phyloP scores from a whole-genome alignment of 805 yeast species.

The Candida piceae region DNA sequence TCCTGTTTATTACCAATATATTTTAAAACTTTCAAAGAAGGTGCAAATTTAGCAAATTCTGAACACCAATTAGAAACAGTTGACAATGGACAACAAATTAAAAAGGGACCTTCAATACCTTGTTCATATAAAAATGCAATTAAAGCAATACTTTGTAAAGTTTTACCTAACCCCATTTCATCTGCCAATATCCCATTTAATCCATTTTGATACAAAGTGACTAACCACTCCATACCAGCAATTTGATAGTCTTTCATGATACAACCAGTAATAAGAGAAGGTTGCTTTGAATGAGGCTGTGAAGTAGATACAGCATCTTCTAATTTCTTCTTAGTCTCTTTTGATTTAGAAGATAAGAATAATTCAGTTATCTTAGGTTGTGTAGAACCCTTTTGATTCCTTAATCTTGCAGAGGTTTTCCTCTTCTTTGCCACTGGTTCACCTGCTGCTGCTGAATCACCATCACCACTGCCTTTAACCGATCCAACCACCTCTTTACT shows the following conservation, averaged over 20 bases:
- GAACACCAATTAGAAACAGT: slow-evolving; percentile 81
- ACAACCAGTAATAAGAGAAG: slow-evolving; percentile 51
- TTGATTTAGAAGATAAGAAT: slow-evolving; percentile 11
- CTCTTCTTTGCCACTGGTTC: neutral
- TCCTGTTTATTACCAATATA: slow-evolving; percentile 61
- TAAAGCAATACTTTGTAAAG: slow-evolving; percentile 81
- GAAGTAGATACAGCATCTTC: slow-evolving; percentile 12
- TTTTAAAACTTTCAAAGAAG: slow-evolving; percentile 53
- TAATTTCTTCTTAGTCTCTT: slow-evolving; percentile 18
- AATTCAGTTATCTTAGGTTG: slow-evolving; percentile 15
- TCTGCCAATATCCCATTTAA: slow-evolving; percentile 93
- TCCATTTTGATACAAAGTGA: slow-evolving; percentile 87
- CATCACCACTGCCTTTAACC: too few relatives aligned
- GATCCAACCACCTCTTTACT: too few relatives aligned
- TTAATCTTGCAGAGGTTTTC: neutral
- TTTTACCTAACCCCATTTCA: slow-evolving; percentile 97
- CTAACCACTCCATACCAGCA: slow-evolving; percentile 88
- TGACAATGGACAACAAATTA: slow-evolving; percentile 76
- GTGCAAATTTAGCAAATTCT: slow-evolving; percentile 73
- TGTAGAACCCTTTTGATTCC: neutral
- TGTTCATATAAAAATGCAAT: slow-evolving; percentile 72
- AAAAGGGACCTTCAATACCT: slow-evolving; percentile 72
- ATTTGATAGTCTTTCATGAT: slow-evolving; percentile 76
- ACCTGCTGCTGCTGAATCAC: neutral
- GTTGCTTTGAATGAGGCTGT: slow-evolving; percentile 37